Percentiles rank a stretch among this genome's conserved stretches.
Evolutionary conservation across 305 asterid species (phyloP).

Genomic region (Fraxinus paxiana): DNA sequence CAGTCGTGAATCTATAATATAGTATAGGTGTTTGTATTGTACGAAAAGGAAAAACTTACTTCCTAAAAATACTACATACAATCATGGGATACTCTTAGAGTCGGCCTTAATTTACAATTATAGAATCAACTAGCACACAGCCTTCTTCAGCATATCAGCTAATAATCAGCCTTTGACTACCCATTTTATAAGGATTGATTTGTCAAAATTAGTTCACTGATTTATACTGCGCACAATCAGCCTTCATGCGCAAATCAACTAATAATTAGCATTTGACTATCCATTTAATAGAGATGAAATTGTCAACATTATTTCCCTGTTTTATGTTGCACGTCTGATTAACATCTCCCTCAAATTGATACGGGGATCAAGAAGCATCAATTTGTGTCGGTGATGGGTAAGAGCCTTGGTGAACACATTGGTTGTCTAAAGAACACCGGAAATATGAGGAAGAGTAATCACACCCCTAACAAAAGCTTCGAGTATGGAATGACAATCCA

Average conservation of each 20-base stretch:
- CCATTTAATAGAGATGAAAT: neutral
- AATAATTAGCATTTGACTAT: neutral
- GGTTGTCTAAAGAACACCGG: neutral
- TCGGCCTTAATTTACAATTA: neutral
- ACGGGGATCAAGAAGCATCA: neutral
- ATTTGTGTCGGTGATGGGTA: neutral
- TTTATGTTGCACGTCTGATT: neutral
- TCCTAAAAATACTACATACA: neutral
- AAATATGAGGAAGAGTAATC: neutral
- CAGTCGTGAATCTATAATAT: neutral
- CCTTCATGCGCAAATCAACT: neutral
- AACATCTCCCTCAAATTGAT: neutral
- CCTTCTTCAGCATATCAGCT: neutral
- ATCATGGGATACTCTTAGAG: neutral
- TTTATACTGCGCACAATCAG: neutral
- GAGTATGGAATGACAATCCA: neutral
- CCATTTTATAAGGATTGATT: neutral
- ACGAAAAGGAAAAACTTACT: neutral
- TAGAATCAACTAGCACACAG: neutral
- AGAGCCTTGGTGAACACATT: neutral
- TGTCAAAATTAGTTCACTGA: neutral
- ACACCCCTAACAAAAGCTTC: neutral
- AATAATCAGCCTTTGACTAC: neutral
- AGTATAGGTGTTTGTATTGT: neutral
- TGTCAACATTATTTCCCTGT: neutral